phyloP scores from a whole-genome alignment of 768 basidiomycete genomes.

The Melanogaster broomeanus region DNA sequence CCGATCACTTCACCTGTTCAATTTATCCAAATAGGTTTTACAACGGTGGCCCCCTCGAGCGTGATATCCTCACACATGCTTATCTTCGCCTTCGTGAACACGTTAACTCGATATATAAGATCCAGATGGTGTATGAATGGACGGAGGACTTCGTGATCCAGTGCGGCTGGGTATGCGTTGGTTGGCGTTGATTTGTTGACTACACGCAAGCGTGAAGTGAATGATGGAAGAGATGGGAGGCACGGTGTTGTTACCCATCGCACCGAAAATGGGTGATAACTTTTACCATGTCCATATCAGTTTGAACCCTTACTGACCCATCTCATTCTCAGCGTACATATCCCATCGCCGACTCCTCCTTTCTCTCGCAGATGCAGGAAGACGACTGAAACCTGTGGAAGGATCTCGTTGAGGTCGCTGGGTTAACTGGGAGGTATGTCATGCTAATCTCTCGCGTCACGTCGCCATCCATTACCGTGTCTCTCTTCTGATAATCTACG shows the following conservation, averaged over 20 bases:
- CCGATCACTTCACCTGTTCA: too few species aligned
- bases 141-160: too few species aligned
- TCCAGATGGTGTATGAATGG: too few species aligned
- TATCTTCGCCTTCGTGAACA: slow-evolving; percentile 84
- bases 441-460: too few species aligned
- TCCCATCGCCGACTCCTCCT: too few species aligned
- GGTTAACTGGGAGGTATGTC: slow-evolving; percentile 66
- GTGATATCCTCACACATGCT: slow-evolving; percentile 76
- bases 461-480: slow-evolving; percentile 82
- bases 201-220: slow-evolving; percentile 91
- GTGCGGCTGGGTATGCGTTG: too few species aligned
- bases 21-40: too few species aligned
- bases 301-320: too few species aligned
- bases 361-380: too few species aligned
- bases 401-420: slow-evolving; percentile 73
- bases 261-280: slow-evolving; percentile 44
- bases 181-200: too few species aligned
- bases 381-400: neutral
- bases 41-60: slow-evolving; percentile 80
- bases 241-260: slow-evolving; percentile 47
- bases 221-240: slow-evolving; percentile 67
- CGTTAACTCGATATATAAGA: slow-evolving; percentile 86
- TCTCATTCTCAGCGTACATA: too few species aligned
- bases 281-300: neutral
- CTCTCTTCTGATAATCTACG: too few species aligned